Evolutionary conservation across 2,329 filamentous ascomycete species (phyloP), one percentile per base, ranked within the genome.

Genomic region (Claviceps maximensis): DNA sequence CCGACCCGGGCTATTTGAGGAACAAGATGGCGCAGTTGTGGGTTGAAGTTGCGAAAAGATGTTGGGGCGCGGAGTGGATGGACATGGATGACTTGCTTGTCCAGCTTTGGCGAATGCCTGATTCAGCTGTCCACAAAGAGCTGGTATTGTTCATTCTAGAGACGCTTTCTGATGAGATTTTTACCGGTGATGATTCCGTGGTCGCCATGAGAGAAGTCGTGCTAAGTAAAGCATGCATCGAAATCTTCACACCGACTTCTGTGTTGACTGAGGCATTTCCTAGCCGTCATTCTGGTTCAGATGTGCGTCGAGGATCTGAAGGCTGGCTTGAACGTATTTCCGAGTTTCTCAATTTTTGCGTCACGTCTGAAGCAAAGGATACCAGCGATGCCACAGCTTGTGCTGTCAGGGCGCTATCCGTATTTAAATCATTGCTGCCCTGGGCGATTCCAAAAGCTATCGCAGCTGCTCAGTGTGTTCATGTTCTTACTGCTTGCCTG

Each of bases 1-100:
- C 82, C 21, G 91, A 97, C 64, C 87, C 89, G 2, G 68, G 78
- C 33, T 98, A 90, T 65, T 74, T 96, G 58, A 80, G 91, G 60
- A 97, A 95, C 75, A 98, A 98, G 72, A 84, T 93, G 36, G 89
- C 88, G 29, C 86, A 95, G 69, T 72, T 98, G 56, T 98, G 93
- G 93, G 87, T 90, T 8, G 93, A 97, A 68, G 76, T 95, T 51
- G 89, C 90, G 42, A 97, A 97, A 73, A 80, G 91, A 61, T 87
- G 82, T 64, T 98, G 93, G 93, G 88, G 79, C n/a, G 76, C 81
- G 33, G 86, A 93, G 56, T 98, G 94, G 93, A 83, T 86, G 74
- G 83, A 94, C 64, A 95, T 98, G 91, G 94, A 98, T 66, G 72
- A 82, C 57, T 77, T 87, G 63, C 77, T 98, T 53, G 80, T 90